Base-by-base conservation (phyloP, 192 early-diverging fungal genomes). In the Gryganskiella cystojenkinii region DNA sequence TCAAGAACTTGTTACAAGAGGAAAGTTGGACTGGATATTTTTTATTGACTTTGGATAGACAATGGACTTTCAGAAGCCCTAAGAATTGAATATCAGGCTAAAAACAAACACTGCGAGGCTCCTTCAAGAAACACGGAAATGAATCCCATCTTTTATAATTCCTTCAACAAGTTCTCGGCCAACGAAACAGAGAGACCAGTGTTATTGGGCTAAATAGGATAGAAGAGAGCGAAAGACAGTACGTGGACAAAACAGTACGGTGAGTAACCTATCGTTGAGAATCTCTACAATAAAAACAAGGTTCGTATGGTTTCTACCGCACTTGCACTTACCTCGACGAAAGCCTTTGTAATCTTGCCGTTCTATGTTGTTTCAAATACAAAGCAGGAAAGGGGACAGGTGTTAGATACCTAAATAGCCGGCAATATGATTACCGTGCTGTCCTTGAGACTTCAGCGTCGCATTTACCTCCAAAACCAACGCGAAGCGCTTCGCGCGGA, bases 401-500 rank as follows among this genome's bases (percentile, higher is more conserved):
- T 61, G 17, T 31, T 3, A 30, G 20, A 30, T n/a, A n/a, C n/a
- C n/a, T n/a, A n/a, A n/a, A n/a, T 28, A 33, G 60, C 3, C 7
- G 10, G 3, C 0, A 0, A 20, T 17, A 49, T 10, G 11, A 35
- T 40, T 6, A 25, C 19, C 4, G 25, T 30, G 31, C 15, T n/a
- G 1, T 30, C 35, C 20, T 13, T 40, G 33, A 9, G 15, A 56
- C 28, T 45, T 40, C 37, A 5, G 5, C 37, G 37, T 40, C 13
- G 37, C 5, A 40, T 40, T 50, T 30, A 78, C 67, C 66, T 89
- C 88, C 28, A 89, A 31, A 22, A 89, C 68, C 49, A 83, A 64
- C 8, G 84, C 88, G 51, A 86, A 87, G 13, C 88, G 82, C 71
- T 86, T 81, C 46, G 78, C 81, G 8, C 88, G 81, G 25, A 64